A percentile compares a stretch with the other conserved stretches of the same genome.
phyloP scores from a whole-genome alignment of 2,329 filamentous ascomycete species.

The Alternaria infectoria region DNA sequence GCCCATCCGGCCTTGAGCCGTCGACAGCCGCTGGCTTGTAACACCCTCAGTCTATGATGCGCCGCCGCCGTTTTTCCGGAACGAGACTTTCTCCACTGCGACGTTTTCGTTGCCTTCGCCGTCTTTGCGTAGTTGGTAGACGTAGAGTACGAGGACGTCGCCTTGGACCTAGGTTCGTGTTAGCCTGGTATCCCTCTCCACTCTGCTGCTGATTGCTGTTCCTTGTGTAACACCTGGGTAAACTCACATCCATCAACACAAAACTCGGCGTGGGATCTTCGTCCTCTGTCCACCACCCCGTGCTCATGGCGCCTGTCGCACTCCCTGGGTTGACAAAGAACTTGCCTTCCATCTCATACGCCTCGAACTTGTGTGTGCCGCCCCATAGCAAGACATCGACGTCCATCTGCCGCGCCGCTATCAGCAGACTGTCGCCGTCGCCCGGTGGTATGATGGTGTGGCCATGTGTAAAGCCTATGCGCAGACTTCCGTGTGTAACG shows the following conservation, averaged over 20 bases:
- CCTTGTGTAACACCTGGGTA: background rate
- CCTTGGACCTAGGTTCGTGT: conserved; percentile 76
- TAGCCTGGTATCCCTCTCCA: conserved; percentile 17
- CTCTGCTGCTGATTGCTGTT: background rate
- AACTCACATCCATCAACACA: conserved; percentile 94
- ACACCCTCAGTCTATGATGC: conserved; percentile 38
- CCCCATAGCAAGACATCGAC: conserved; percentile 74
- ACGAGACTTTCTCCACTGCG: conserved; percentile 63
- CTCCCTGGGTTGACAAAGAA: conserved; percentile 75
- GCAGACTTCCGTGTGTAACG: conserved; percentile 70
- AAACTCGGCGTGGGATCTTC: conserved; percentile 85
- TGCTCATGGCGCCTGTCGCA: conserved; percentile 70
- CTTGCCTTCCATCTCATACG: conserved; percentile 74
- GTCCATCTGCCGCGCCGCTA: conserved; percentile 73
- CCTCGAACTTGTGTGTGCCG: conserved; percentile 72
- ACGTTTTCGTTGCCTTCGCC: conserved; percentile 60
- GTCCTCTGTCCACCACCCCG: conserved; percentile 62
- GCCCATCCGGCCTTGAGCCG: conserved; percentile 8
- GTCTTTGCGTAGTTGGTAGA: conserved; percentile 70
- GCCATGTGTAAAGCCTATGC: conserved; percentile 74
- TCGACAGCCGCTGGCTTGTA: conserved; percentile 11
- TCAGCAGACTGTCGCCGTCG: conserved; percentile 70
- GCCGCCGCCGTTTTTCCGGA: conserved; percentile 57
- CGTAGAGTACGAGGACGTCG: conserved; percentile 92
- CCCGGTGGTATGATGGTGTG: conserved; percentile 74